Evolutionary conservation across 257 asterid genomes (phyloP), one percentile per base, ranked within the genome.

Genomic region (Cordia subcordata): DNA sequence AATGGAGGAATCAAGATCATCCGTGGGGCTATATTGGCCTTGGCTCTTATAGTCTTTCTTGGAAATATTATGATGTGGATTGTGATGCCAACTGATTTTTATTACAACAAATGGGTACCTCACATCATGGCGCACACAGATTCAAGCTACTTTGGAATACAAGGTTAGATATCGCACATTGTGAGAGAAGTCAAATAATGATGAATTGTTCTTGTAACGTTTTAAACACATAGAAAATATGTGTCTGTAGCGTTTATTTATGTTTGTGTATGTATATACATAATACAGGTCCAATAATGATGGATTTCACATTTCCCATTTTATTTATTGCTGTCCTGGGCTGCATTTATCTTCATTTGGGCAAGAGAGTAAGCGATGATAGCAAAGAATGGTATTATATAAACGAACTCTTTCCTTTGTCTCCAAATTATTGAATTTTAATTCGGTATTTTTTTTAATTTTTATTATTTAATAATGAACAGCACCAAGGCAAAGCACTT

Each of bases 51-150:
- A 8, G 78, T 88, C 1, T 92, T 92, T 78, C 91, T 92, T 56
- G 96, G 96, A 8, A 86, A 88, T 71, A 70, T 92, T 56, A 92
- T 92, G 96, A 88, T 92, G 96, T 92, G 99, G 99, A 79, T 88
- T 22, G 79, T 92, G 32, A 86, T 92, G 96, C 96, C 96, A 13
- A 92, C 96, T n/a, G 94, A 81, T 77, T 86, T 94, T 1, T 92
- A 88, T 57, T 88, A 92, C 77, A 78, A 70, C 16, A 67, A 81
- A 66, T 92, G 99, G 99, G 68, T 82, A 57, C 90, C 87, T 44
- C 90, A 79, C 13, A 78, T 92, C 61, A 71, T 86, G 70, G 80
- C 90, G 55, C 66, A 62, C 60, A 84, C 94, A 52, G 80, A 78
- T 47, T 88, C 99, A 13, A 88, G 88, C 49, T 92, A 79, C 85